Evolutionary conservation across 2,329 filamentous ascomycete species (phyloP), one percentile per base, ranked within the genome.

Genomic region (Kalmusia sp.): DNA sequence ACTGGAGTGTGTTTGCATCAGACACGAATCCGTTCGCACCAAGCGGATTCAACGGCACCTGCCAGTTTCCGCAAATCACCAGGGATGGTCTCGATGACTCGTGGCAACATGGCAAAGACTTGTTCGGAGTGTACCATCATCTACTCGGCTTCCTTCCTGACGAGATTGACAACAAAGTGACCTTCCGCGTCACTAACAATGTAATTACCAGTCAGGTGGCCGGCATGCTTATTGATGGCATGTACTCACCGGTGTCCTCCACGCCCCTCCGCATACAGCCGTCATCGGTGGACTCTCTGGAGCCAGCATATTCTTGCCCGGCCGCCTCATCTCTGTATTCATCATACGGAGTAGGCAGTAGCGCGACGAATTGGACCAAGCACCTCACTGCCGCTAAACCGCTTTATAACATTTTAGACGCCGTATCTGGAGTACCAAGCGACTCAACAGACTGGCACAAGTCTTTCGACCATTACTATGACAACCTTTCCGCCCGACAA

Each of bases 41-140:
- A 0, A 68, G 80, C 1, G 90, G 89, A 2, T 92, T 89, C 79
- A 82, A 85, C 34, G 89, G 90, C 2, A 87, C 84, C 11, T 95
- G 91, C 62, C 86, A 89, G 62, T 95, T 93, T 69, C 91, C 91
- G 0, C 91, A 95, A 71, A 90, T 95, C 64, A 92, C 90, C 0
- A 76, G 82, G 1, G 82, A 76, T 15, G 91, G 91, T 0, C 79
- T 95, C 0, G 84, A 87, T 41, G 91, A 95, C 73, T 88, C 88
- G 12, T 88, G 84, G 79, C 82, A 87, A 58, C 91, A 95, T 71
- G 91, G 91, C 8, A 80, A 78, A n/a, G 90, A 95, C 67, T 75
- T 95, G 0, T 91, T 86, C 65, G 83, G 76, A n/a, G 89, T 93
- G 7, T 95, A 96, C 68, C 84, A 87, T 63, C 83, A 85, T 56